Percentiles rank a stretch among this genome's conserved stretches.
phyloP scores from a whole-genome alignment of 306 rosid genomes.

The Parietaria judaica region DNA sequence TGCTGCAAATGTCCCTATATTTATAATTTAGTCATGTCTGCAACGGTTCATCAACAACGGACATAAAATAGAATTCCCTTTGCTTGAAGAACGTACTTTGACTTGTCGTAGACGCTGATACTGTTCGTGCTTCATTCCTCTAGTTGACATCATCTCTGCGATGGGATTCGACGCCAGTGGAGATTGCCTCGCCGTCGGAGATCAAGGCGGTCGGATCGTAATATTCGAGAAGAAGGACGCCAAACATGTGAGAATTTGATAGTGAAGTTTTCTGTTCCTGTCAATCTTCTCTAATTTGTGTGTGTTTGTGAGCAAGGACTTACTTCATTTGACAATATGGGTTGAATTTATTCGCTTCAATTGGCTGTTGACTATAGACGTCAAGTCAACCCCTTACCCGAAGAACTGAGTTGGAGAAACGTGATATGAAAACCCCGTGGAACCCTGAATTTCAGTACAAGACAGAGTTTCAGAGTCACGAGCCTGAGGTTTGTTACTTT shows the following conservation, averaged over 20 bases:
- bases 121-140: background rate
- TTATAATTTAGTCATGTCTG: too few species aligned
- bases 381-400: constrained; percentile 19
- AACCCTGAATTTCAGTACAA: constrained; percentile 40
- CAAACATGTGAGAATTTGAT: constrained; percentile 41
- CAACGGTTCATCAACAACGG: too few species aligned
- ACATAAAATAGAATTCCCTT: too few species aligned
- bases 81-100: too few species aligned
- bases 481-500: constrained; percentile 42
- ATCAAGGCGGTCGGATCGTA: constrained; percentile 65
- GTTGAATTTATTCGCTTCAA: constrained; percentile 17
- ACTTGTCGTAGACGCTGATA: too few species aligned
- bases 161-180: constrained; percentile 57
- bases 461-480: constrained; percentile 65
- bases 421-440: constrained; percentile 27
- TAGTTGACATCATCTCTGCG: constrained; percentile 48
- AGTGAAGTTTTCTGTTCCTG: constrained; percentile 1
- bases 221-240: constrained; percentile 42
- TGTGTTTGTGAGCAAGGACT: background rate
- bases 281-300: too few species aligned
- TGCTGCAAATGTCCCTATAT: too few species aligned
- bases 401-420: constrained; percentile 37
- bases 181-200: constrained; percentile 64
- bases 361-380: constrained; percentile 31
- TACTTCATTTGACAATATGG: constrained; percentile 1